Evolutionary conservation across 83 land plant species (phyloP), one percentile per base, ranked within the genome.

Genomic region (Diphasiastrum complanatum): DNA sequence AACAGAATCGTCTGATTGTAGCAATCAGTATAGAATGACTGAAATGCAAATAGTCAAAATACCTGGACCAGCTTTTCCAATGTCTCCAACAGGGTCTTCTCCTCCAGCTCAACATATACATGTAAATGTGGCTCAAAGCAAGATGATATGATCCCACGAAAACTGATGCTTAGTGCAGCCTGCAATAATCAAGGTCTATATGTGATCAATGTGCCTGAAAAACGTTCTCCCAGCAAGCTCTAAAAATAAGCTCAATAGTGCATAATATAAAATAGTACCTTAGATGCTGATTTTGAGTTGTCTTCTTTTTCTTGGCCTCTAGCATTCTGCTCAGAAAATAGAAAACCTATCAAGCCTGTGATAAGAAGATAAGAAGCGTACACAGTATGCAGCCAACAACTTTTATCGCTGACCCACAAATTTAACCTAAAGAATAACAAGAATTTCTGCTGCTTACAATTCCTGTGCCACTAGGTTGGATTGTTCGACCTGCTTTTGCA

Each of bases 31-130:
- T n/a, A n/a, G n/a, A n/a, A n/a, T n/a, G n/a, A n/a, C n/a, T n/a
- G 29, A 25, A 2, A 19, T 40, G 53, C 49, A 36, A 30, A 30
- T 30, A 54, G 6, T 25, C 29, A 54, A 28, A 5, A 36, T 67
- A 78, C 99, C 96, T 83, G 88, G 58, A 93, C 81, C 67, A 93
- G 96, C 59, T 93, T 93, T 53, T 93, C 99, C 59, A 93, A 47
- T 69, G 71, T 78, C 64, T 93, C 99, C 86, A 89, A 85, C 35
- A 93, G 63, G 30, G 92, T 89, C 66, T 80, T 93, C 68, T 93
- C 99, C 59, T 93, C 99, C 27, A 93, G 58, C 68, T 93, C 99
- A 18, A 93, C 87, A 75, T 93, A 93, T 6, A 80, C 81, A 2
- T 75, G 54, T 67, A 93, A 52, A 75, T 93, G 91, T 61, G 89